These are phyloP conservation scores for Fusarium setosum DNA, from an alignment of 2,329 filamentous ascomycete genomes.

Conservation along the genomic window DNA sequence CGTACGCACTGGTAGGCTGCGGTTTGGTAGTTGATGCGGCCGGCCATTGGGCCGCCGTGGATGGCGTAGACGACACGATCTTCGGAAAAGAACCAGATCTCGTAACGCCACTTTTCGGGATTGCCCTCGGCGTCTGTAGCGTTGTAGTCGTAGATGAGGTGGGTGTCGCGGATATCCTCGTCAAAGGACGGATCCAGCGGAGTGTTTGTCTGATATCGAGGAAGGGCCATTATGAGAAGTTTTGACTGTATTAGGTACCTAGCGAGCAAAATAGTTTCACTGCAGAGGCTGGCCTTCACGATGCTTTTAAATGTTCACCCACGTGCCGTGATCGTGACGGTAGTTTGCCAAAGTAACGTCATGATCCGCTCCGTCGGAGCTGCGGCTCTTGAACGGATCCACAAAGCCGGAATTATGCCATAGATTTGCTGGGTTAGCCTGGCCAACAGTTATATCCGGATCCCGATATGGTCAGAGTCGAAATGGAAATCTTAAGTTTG, in stretches of 20 bases:
- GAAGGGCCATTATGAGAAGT: constrained; percentile 29
- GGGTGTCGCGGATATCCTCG: constrained; percentile 62
- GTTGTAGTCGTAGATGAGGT: constrained; percentile 68
- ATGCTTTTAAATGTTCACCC: constrained; percentile 7
- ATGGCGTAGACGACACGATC: constrained; percentile 67
- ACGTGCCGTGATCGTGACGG: neutral
- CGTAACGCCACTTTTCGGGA: constrained; percentile 70
- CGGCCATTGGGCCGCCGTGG: constrained; percentile 69
- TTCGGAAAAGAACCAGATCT: constrained; percentile 70
- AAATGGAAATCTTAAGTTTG: constrained; percentile 21
- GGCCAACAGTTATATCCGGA: constrained; percentile 21
- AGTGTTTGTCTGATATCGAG: constrained; percentile 40
- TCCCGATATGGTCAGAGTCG: neutral
- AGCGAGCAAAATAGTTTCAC: fast-evolving
- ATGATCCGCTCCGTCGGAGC: constrained; percentile 20
- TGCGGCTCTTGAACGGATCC: constrained; percentile 10
- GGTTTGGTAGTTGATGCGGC: constrained; percentile 63
- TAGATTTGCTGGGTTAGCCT: neutral
- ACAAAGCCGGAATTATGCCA: constrained; percentile 9
- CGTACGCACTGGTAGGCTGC: constrained; percentile 68
- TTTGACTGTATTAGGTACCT: neutral
- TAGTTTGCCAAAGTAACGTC: neutral
- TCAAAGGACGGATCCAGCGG: constrained; percentile 48
- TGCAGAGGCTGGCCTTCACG: neutral
- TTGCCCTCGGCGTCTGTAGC: constrained; percentile 59